Base-by-base conservation (phyloP, 345 rosid genomes). In the Odontarrhena argentea region DNA sequence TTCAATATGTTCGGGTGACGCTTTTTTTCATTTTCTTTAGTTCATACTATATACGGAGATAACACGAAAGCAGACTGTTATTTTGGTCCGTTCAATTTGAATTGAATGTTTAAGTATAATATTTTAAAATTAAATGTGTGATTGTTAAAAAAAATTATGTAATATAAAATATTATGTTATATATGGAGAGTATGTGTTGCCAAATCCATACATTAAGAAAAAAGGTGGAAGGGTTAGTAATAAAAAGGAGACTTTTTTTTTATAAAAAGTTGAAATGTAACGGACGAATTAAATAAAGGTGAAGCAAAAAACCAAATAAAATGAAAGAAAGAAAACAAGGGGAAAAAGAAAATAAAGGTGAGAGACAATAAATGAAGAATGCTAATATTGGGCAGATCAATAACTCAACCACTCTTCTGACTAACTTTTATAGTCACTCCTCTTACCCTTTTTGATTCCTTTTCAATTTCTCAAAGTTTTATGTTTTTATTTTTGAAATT, bases 361-460 rank as follows among this genome's bases (percentile, higher is more conserved):
- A 40, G 63, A 46, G 52, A 69, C 66, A 78, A 75, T 83, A 74
- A 87, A 81, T 75, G 82, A 74, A 76, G 67, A 60, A 68, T 74
- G 63, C 37, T 52, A 75, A 69, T 77, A 79, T 84, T 63, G 87
- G 84, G 85, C 83, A 78, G 81, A 84, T 84, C 89, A 81, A 84
- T 80, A 73, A 79, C 92, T 69, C 88, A 86, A 88, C 90, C 53
- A 88, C 90, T 88, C 90, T 78, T 75, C 92, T 85, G 92, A 84
- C 92, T 85, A 84, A 77, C 80, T 80, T 84, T 77, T 74, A 73
- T 53, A 67, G 10, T 59, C 70, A 58, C 58, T 52, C 76, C 69
- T 65, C 69, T 76, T 74, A 57, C 62, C 68, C 79, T 83, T 83
- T 71, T 83, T 80, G 86, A 88, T 86, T 83, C 89, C 86, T 65